Evolutionary conservation across 176 grass and related monocot genomes (phyloP).

Genomic region (Typha latifolia): DNA sequence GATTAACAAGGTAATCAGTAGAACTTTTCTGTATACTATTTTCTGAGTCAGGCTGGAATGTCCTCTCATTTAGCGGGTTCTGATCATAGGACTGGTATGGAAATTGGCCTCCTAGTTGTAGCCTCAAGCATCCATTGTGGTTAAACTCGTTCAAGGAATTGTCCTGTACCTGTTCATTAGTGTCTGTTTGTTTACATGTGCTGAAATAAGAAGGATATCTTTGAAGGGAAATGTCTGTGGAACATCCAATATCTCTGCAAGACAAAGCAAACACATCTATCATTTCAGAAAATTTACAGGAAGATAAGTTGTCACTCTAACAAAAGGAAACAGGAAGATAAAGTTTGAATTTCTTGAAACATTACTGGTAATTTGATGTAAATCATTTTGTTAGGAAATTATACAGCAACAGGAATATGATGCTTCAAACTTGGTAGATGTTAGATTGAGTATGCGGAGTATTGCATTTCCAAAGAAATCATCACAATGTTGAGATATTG

Average conservation of each 20-base stretch:
- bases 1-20: constrained; percentile 19
- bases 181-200: constrained; percentile 30
- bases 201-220: constrained; percentile 44
- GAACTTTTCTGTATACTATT: constrained; percentile 11
- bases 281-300: background rate
- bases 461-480: too few relatives aligned
- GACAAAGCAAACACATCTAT: constrained; percentile 4
- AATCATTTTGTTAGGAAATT: background rate
- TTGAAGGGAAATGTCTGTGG: constrained; percentile 40
- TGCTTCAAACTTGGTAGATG: background rate
- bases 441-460: background rate
- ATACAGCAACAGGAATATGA: background rate
- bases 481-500: too few relatives aligned
- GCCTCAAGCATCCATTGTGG: constrained; percentile 35
- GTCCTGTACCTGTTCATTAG: constrained; percentile 16
- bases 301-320: background rate
- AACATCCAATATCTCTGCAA: constrained; percentile 50
- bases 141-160: constrained; percentile 20
- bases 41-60: constrained; percentile 46
- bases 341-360: too few relatives aligned
- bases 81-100: constrained; percentile 36
- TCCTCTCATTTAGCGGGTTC: constrained; percentile 19
- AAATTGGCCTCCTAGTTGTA: constrained; percentile 39
- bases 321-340: too few relatives aligned
- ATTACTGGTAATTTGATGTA: background rate